Evolutionary conservation across 805 yeast species (phyloP), one percentile per base, ranked within the genome.

Genomic region (Nematodospora valgi): DNA sequence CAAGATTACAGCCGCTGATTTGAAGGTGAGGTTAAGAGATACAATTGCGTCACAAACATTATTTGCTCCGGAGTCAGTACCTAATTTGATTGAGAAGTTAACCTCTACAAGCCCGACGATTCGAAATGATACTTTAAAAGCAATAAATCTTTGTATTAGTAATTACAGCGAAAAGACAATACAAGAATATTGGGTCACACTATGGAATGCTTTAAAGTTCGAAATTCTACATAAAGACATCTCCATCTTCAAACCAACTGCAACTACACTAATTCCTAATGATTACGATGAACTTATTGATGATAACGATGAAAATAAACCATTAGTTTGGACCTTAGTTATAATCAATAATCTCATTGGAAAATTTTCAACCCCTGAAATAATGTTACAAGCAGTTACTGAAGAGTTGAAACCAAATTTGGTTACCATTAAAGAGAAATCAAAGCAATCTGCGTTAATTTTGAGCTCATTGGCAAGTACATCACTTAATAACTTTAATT

Each of bases 201-300:
- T 91, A 4, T 93, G 96, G 95, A 83, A 85, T 47, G 86, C 95
- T 0, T 62, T 91, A 34, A 91, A 91, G 54, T 88, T 77, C 54
- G 96, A 91, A 56, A 71, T 91, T n/a, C 63, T 91, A 38, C 95
- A 91, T 54, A 81, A 80, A 27, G 34, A 35, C 5, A 27, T 20
- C 6, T 34, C 42, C 6, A 39, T 52, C 6, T 58, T 64, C 46
- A 44, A 45, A 27, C 51, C 67, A 3, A 47, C 49, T n/a, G 37
- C 45, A 1, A 46, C 43, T 27, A 34, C 35, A 6, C 46, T 65
- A 4, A 46, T 64, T 10, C 65, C 67, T 0, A 42, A 41, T 3
- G 40, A 53, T 35, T 52, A 48, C 26, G 52, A 51, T 12, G 30
- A 25, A 5, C 16, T 34, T 0, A 45, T 62, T 6, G 63, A 59